Evolutionary conservation across 768 basidiomycete genomes (phyloP).

Genomic region (Daedaleopsis sinensis): DNA sequence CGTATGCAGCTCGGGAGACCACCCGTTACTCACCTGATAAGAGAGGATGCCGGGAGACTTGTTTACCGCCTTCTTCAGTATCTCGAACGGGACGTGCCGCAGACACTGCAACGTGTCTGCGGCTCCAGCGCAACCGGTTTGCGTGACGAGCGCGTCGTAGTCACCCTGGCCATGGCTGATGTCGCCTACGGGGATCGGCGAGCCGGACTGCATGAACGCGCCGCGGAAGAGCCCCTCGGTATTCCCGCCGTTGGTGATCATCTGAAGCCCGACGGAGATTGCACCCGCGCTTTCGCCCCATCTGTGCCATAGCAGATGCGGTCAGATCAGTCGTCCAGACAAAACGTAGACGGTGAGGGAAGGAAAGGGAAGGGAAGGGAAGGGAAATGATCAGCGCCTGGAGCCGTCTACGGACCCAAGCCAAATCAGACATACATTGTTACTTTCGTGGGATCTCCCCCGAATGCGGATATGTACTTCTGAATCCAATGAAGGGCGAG

Average conservation of each 20-base stretch:
- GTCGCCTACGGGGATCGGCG: constrained; percentile 21
- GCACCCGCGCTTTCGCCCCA: constrained; percentile 45
- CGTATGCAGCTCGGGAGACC: constrained; percentile 45
- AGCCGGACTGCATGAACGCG: constrained; percentile 42
- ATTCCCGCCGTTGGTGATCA: constrained; percentile 29
- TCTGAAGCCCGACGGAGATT: constrained; percentile 35
- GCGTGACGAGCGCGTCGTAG: constrained; percentile 44
- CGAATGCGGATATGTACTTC: constrained; percentile 44
- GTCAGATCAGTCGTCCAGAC: constrained; percentile 28
- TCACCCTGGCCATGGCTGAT: constrained; percentile 33
- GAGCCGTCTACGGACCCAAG: not conserved
- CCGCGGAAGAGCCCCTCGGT: constrained; percentile 28
- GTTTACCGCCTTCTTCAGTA: constrained; percentile 37
- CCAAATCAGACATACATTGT: constrained; percentile 36
- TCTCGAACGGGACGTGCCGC: constrained; percentile 36
- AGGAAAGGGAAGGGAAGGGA: constrained; percentile 25
- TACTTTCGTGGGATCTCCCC: constrained; percentile 49
- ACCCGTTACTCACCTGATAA: constrained; percentile 33
- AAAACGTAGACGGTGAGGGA: not conserved
- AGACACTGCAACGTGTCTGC: constrained; percentile 46
- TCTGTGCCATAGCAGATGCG: constrained; percentile 13
- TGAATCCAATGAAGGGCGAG: constrained; percentile 48
- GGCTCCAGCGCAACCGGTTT: constrained; percentile 39
- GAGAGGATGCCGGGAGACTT: constrained; percentile 35
- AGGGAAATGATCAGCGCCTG: constrained; percentile 37